Evolutionary conservation across 805 yeast species (phyloP).

Genomic region (Lipomyces yamadae): DNA sequence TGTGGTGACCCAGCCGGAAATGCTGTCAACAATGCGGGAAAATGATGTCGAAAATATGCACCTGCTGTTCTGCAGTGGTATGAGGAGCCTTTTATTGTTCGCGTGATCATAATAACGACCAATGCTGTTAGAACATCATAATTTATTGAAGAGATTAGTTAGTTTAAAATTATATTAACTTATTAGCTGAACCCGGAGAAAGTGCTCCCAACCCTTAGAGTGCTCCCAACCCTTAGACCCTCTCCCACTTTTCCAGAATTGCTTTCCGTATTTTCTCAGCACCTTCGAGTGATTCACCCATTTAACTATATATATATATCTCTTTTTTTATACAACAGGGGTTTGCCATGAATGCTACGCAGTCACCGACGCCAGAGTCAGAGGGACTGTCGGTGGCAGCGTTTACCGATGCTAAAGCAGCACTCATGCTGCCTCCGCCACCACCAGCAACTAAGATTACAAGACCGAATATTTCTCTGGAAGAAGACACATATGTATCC

Average conservation of each 20-base stretch:
- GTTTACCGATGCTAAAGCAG: constrained; percentile 2
- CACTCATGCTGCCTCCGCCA: constrained; percentile 27
- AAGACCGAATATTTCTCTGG: constrained; percentile 35
- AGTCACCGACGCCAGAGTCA: neutral
- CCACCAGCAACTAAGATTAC: constrained; percentile 15
- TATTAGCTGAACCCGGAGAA: too few relatives aligned
- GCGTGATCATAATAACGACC: neutral
- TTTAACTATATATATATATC: neutral
- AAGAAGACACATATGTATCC: constrained; percentile 42
- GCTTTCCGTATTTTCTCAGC: neutral
- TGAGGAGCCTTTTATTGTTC: neutral
- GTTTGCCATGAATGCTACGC: neutral
- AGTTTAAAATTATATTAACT: too few relatives aligned
- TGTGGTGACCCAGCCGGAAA: neutral
- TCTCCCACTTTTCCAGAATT: neutral
- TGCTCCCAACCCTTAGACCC: too few relatives aligned
- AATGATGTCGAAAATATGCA: neutral
- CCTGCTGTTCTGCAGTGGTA: neutral
- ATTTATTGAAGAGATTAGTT: too few relatives aligned
- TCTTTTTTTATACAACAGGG: neutral
- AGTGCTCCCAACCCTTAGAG: too few relatives aligned
- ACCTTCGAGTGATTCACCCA: neutral
- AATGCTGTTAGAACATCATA: too few relatives aligned
- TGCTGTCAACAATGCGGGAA: neutral
- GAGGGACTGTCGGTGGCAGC: constrained; percentile 1